Evolutionary conservation across 257 asterid genomes (phyloP).

Genomic region (Jaltomata sinuosa): DNA sequence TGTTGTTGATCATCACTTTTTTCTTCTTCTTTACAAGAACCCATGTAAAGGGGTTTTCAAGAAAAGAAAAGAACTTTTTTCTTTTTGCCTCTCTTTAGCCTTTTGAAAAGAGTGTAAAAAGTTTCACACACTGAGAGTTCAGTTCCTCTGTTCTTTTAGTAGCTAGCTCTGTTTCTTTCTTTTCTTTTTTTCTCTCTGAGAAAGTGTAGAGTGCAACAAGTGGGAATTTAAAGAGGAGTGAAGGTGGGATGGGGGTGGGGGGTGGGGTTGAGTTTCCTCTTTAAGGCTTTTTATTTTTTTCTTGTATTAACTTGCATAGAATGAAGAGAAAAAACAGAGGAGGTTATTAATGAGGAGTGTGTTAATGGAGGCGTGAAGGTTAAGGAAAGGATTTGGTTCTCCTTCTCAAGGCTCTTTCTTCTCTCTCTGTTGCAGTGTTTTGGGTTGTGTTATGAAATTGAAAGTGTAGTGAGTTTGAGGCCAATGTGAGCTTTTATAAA

Average conservation of each 20-base stretch:
- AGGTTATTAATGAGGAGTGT: not conserved
- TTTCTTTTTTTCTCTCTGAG: not conserved
- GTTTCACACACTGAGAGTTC: not conserved
- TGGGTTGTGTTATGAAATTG: constrained; percentile 24
- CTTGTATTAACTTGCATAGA: not conserved
- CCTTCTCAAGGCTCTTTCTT: constrained; percentile 48
- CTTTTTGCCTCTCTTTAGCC: not conserved
- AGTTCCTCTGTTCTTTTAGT: constrained; percentile 12
- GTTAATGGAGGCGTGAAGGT: constrained; percentile 56
- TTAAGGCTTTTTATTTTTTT: not conserved
- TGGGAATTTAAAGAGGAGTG: constrained; percentile 23
- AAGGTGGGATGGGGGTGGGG: not conserved
- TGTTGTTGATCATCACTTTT: not conserved
- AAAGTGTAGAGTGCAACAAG: constrained; percentile 3
- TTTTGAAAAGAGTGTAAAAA: not conserved
- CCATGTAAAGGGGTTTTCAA: constrained; percentile 23
- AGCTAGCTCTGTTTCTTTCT: not conserved
- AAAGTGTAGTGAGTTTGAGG: not conserved
- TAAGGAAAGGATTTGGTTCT: constrained; percentile 51
- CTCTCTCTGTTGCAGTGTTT: constrained; percentile 11
- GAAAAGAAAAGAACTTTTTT: not conserved
- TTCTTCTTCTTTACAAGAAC: constrained; percentile 22
- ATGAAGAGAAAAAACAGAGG: constrained; percentile 1
- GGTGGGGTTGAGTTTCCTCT: not conserved
- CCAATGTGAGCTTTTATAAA: no score